Conservation (phyloP, 768 basidiomycete species). For the Chalciporus pseudorubinellus region DNA sequence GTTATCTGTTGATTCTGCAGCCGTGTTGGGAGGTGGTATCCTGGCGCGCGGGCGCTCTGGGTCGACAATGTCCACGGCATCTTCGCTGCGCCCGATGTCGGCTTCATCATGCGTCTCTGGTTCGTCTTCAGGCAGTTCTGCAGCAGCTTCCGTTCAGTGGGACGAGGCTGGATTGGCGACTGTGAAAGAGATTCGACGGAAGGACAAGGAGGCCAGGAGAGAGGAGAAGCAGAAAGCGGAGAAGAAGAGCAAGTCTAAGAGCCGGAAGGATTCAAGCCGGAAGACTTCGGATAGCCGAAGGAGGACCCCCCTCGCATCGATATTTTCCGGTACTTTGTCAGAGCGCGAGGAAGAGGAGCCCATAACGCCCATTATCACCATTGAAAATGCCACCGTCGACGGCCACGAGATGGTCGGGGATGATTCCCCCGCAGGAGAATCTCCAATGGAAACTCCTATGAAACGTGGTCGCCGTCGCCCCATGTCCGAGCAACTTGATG, state of each 20-base stretch:
- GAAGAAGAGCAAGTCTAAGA: conserved; percentile 34
- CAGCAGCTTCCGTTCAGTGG: conserved; percentile 46
- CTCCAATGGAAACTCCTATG: conserved; percentile 31
- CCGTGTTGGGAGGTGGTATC: conserved; percentile 29
- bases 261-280: conserved; percentile 36
- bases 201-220: conserved; percentile 35
- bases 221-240: conserved; percentile 35
- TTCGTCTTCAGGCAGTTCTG: conserved; percentile 42
- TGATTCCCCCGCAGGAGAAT: background rate
- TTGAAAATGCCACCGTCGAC: conserved; percentile 55
- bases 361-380: conserved; percentile 32
- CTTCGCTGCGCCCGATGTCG: conserved; percentile 50
- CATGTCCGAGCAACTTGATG: conserved; percentile 60
- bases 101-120: conserved; percentile 39
- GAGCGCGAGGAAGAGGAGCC: conserved; percentile 16
- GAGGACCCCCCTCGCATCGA: conserved; percentile 52
- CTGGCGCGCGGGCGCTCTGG: conserved; percentile 35
- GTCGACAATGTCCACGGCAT: conserved; percentile 39
- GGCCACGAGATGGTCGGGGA: conserved; percentile 38
- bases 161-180: conserved; percentile 49
- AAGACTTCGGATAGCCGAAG: conserved; percentile 49
- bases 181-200: conserved; percentile 45
- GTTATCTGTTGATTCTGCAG: too few relatives aligned
- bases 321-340: conserved; percentile 50
- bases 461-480: conserved; percentile 53